A percentile compares a stretch with the other conserved stretches of the same genome.
These are phyloP conservation scores for Pyropia haitanensis DNA, from an alignment of 23 red algal genomes.

Conservation along the genomic window DNA sequence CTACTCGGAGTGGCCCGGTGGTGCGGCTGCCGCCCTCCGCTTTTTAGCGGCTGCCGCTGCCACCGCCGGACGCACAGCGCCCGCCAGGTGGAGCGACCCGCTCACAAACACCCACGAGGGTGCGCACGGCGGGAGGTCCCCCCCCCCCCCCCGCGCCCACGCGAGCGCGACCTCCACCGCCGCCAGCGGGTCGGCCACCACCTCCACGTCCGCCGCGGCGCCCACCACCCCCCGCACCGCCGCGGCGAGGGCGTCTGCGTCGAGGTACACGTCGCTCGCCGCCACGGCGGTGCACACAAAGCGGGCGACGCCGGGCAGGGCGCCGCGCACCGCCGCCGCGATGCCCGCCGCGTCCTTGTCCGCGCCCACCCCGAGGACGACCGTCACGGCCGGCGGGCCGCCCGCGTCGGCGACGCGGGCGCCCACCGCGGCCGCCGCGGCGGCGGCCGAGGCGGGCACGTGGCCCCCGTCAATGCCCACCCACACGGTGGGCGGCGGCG, in stretches of 20 bases:
- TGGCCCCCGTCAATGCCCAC: constrained; percentile 87
- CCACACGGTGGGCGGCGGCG: not conserved
- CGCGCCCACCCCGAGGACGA: constrained; percentile 52
- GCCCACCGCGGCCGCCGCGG: constrained; percentile 12
- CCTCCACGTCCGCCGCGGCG: constrained; percentile 1
- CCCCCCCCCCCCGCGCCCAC: not conserved
- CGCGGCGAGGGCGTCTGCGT: constrained; percentile 16
- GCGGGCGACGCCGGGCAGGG: not conserved
- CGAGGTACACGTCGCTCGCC: constrained; percentile 15
- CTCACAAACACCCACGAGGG: constrained; percentile 22
- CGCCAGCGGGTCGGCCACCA: constrained; percentile 13
- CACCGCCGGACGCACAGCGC: constrained; percentile 42
- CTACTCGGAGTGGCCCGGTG: not conserved
- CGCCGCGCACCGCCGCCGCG: constrained; percentile 21
- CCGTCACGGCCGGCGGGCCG: constrained; percentile 12
- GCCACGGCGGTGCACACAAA: constrained; percentile 51
- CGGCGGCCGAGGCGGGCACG: constrained; percentile 43
- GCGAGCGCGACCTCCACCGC: constrained; percentile 33
- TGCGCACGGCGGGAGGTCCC: not conserved
- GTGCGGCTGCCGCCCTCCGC: not conserved
- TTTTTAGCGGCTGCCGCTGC: not conserved
- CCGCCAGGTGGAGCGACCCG: constrained; percentile 88
- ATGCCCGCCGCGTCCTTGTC: constrained; percentile 84
- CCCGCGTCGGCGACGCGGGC: not conserved
- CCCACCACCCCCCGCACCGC: not conserved